Evolutionary conservation across 1,284 basidiomycete species (phyloP), one percentile per base, ranked within the genome.

Genomic region (Sporisorium scitamineum): DNA sequence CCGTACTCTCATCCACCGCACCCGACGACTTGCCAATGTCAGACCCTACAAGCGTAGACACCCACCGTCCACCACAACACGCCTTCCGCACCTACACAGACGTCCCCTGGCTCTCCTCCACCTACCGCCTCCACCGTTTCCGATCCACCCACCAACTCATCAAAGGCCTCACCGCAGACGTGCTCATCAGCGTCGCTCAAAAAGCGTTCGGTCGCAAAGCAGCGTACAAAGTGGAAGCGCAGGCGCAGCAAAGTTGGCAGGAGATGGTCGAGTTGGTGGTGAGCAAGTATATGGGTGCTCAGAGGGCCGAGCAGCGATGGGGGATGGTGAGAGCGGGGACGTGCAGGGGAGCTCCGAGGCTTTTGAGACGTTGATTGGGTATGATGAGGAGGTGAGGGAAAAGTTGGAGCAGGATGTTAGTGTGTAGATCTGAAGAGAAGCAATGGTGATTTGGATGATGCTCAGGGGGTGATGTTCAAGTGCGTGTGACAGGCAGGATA

Each of bases 111-210:
- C 45, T 79, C 16, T 61, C 62, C 20, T 26, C 39, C 0, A 53
- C 26, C 0, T 79, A 79, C 31, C 58, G 78, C 7, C 54, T 79
- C 6, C 78, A 79, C 34, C 44, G 78, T 1, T 79, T 79, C 59
- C 34, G 78, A 13, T 57, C 56, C 16, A 39, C 29, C 7, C 61
- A 62, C 9, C 71, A 79, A 39, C 64, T 79, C 11, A 64, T 79
- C 57, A 79, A 79, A 34, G 78, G 78, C 11, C 29, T 79, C 1
- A 79, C 75, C 0, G 70, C 78, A 4, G 78, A 79, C 53, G 76
- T 75, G 29, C 53, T 77, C 32, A 74, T 79, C 45, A 53, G 48
- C 10, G 47, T 73, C 0, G 70, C 74, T 2, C 53, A 59, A n/a
- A 52, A 41, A 16, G 60, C 67, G 18, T 77, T 61, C 34, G 71